Base-by-base conservation (phyloP, 1,139 yeast species). In the Yamadazyma blattariae region DNA sequence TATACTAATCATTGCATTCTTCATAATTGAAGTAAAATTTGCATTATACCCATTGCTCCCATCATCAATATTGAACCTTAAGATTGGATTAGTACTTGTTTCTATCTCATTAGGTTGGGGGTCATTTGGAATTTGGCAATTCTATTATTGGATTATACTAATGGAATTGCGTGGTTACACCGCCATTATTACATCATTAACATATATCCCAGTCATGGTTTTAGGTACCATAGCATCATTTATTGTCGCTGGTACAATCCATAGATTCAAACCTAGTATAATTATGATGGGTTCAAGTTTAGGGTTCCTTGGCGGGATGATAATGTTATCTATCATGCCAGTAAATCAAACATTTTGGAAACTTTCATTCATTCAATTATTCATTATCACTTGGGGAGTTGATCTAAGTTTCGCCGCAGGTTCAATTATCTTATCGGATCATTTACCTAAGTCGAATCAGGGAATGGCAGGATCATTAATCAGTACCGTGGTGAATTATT, bases 391-490 rank as follows among this genome's bases (percentile, higher is more conserved):
- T 17, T 74, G 79, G 69, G 82, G 79, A 1, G 74, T 77, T 80
- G 82, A 77, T 48, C 54, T 74, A 46, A 72, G 79, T 24, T 77
- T 76, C 47, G 82, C 82, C 2, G 74, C 81, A 2, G 73, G 80
- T 0, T 66, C 81, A 1, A 62, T 77, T 24, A 65, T 76, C 6
- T 50, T 76, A 27, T 72, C 79, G 9, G 78, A 77, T 41, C 61
- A 54, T 29, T 52, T 77, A 27, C 81, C 82, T 0, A 50, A 55
- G 37, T 62, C 65, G 36, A 72, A 74, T 40, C 82, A 77, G 51
- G 82, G 82, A 21, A 74, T 77, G 76, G 81, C 80, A 1, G 80
- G 80, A 1, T 75, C 81, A 1, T 52, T 76, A 35, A 77, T 76
- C 1, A 61, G 76, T 18, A 77, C 82, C 0, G 71, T 74, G 40